phyloP scores from a whole-genome alignment of 805 yeast genomes.

The Ogataea allantospora region DNA sequence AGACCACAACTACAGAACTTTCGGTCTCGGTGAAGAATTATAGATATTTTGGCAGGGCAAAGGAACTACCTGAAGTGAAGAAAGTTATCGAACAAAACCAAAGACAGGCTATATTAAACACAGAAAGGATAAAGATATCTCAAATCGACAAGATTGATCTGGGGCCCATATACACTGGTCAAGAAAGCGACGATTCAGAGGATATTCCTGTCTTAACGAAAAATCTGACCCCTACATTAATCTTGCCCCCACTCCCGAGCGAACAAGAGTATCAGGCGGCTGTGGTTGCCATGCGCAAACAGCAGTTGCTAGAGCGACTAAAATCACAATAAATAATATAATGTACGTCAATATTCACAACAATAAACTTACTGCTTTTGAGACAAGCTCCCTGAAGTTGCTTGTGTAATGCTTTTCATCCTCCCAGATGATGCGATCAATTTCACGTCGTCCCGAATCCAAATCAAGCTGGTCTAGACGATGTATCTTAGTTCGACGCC shows the following conservation, averaged over 20 bases:
- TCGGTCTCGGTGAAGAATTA: slow-evolving; percentile 46
- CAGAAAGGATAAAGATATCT: background rate
- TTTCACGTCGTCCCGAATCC: slow-evolving; percentile 82
- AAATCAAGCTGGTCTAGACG: slow-evolving; percentile 73
- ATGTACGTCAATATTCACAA: slow-evolving; percentile 15
- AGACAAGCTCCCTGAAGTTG: slow-evolving; percentile 33
- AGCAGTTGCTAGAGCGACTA: slow-evolving; percentile 42
- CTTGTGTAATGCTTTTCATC: slow-evolving; percentile 49
- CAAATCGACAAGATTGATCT: slow-evolving; percentile 19
- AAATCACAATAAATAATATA: slow-evolving; percentile 25
- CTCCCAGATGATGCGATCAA: slow-evolving; percentile 79
- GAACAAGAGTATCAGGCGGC: slow-evolving; percentile 42
- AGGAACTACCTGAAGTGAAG: slow-evolving; percentile 72
- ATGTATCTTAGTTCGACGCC: slow-evolving; percentile 62
- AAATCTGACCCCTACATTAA: slow-evolving; percentile 6
- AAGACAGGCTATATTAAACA: slow-evolving; percentile 17
- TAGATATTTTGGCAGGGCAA: slow-evolving; percentile 80
- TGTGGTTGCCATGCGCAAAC: slow-evolving; percentile 45
- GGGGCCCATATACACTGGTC: slow-evolving; percentile 44
- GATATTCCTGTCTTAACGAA: background rate
- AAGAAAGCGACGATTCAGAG: background rate
- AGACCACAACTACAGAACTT: slow-evolving; percentile 8
- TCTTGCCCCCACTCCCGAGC: slow-evolving; percentile 32
- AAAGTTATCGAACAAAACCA: slow-evolving; percentile 33
- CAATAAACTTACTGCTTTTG: slow-evolving; percentile 21